Evolutionary conservation across 176 grass and related monocot species (phyloP), one percentile per base, ranked within the genome.

Genomic region (Phoenix dactylifera): DNA sequence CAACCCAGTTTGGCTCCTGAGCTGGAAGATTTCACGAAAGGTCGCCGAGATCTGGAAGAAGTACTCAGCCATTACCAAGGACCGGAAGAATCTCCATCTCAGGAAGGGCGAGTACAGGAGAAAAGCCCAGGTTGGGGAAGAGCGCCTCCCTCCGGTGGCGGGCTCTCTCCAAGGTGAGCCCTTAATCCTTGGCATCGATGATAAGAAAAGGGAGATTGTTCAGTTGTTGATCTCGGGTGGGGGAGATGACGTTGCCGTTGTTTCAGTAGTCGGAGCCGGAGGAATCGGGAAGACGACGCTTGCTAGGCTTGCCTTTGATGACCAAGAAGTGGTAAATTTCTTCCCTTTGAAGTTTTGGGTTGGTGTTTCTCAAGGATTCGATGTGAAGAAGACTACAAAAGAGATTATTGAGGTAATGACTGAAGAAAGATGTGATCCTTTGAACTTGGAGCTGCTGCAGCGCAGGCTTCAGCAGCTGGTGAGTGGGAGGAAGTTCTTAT

Each of bases 241-340:
- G 3, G 14, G 6, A 52, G 49, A 18, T 7, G 25, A 10, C 4
- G 22, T 78, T 14, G 62, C 76, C 0, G 86, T 84, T 44, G 1
- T 89, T 64, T 62, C 80, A 1, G 68, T 89, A 22, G 58, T 59
- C 9, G 86, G 86, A 16, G 66, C 51, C 0, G 35, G 77, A 10
- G 81, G 86, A 4, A 74, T 84, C 16, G 86, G 80, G 22, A 89
- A 89, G 68, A 89, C 86, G 51, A 55, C 80, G 4, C 65, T 89
- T 51, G 80, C 80, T 20, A 23, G 66, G 23, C 39, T 67, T 12
- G 73, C 78, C 10, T 78, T 51, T 16, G 14, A 4, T 6, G 64
- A 77, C 63, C 7, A 22, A 5, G 18, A 49, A n/a, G 65, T 76
- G 32, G 6, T 49, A 0, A 50, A 24, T 0, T 66, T 76, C 18